Percentiles rank a stretch among this genome's conserved stretches.
These are phyloP conservation scores for Pleurotus djamor DNA, from an alignment of 768 basidiomycete species.

Conservation along the genomic window DNA sequence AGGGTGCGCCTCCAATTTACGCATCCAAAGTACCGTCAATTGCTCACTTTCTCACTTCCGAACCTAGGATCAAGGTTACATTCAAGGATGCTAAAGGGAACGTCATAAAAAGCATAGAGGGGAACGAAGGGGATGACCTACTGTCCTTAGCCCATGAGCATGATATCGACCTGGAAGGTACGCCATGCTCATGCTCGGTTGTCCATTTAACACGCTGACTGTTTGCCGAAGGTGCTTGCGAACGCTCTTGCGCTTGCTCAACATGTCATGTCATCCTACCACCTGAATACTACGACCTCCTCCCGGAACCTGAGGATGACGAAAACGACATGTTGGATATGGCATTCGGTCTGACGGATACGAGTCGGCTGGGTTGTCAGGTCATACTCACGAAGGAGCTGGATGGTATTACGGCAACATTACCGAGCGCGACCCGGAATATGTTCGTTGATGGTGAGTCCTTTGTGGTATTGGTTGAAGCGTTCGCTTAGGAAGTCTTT, in stretches of 20 bases:
- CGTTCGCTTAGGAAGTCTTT: neutral
- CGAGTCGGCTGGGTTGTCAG: slow-evolving; percentile 80
- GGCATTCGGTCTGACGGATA: slow-evolving; percentile 96
- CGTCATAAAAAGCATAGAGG: slow-evolving; percentile 85
- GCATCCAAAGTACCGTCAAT: neutral
- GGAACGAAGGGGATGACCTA: slow-evolving; percentile 91
- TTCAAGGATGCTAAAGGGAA: slow-evolving; percentile 89
- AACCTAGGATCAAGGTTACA: slow-evolving; percentile 75
- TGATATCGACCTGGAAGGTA: slow-evolving; percentile 95
- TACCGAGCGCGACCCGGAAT: slow-evolving; percentile 92
- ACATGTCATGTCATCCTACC: slow-evolving; percentile 94
- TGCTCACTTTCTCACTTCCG: slow-evolving; percentile 3
- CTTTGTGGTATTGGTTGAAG: neutral
- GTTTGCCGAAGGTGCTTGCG: slow-evolving; percentile 77
- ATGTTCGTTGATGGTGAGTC: slow-evolving; percentile 93
- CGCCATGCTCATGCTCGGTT: slow-evolving; percentile 16
- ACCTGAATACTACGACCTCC: slow-evolving; percentile 76
- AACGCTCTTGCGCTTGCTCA: slow-evolving; percentile 95
- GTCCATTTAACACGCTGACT: neutral
- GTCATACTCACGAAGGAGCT: slow-evolving; percentile 76
- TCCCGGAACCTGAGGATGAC: slow-evolving; percentile 95
- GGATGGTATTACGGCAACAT: slow-evolving; percentile 80
- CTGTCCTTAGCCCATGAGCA: slow-evolving; percentile 91
- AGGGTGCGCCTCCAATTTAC: slow-evolving; percentile 42
- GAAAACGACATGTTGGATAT: slow-evolving; percentile 99